Conservation (phyloP, 1,139 yeast genomes). For the Lodderomyces jiufengensis region DNA sequence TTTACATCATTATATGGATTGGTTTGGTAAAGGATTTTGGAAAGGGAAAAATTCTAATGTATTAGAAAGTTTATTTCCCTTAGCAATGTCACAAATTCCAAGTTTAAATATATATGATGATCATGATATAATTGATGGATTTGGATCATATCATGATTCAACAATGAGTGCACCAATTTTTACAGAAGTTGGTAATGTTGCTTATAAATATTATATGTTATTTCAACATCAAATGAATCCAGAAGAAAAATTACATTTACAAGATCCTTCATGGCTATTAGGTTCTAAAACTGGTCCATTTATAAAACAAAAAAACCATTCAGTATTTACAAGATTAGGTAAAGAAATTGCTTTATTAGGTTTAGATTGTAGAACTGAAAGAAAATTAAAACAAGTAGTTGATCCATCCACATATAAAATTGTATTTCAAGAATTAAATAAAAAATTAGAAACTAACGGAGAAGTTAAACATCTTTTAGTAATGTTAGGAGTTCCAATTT, state of each 20-base stretch:
- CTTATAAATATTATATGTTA: slow-evolving; percentile 82
- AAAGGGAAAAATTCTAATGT: slow-evolving; percentile 63
- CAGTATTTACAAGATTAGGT: slow-evolving; percentile 72
- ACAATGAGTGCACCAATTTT: slow-evolving; percentile 75
- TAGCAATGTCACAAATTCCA: slow-evolving; percentile 80
- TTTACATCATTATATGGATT: slow-evolving; percentile 66
- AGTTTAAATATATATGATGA: slow-evolving; percentile 81
- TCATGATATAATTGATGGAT: slow-evolving; percentile 94
- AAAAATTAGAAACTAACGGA: slow-evolving; percentile 47
- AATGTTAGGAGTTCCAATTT: slow-evolving; percentile 90
- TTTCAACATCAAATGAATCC: slow-evolving; percentile 81
- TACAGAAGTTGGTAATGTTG: slow-evolving; percentile 66
- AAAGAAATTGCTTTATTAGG: slow-evolving; percentile 69
- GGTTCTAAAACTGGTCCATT: slow-evolving; percentile 58
- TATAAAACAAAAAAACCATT: slow-evolving; percentile 61
- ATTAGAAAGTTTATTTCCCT: slow-evolving; percentile 63
- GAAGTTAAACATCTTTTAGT: slow-evolving; percentile 72
- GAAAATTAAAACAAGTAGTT: slow-evolving; percentile 62
- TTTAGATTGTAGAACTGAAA: slow-evolving; percentile 89
- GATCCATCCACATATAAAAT: slow-evolving; percentile 50
- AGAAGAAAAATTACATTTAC: slow-evolving; percentile 34
- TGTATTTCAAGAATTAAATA: slow-evolving; percentile 56
- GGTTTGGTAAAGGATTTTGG: slow-evolving; percentile 94
- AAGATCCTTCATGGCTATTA: slow-evolving; percentile 59
- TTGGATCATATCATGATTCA: slow-evolving; percentile 74